Conservation (phyloP, 2,329 filamentous ascomycete species). For the Epichloe typhina region DNA sequence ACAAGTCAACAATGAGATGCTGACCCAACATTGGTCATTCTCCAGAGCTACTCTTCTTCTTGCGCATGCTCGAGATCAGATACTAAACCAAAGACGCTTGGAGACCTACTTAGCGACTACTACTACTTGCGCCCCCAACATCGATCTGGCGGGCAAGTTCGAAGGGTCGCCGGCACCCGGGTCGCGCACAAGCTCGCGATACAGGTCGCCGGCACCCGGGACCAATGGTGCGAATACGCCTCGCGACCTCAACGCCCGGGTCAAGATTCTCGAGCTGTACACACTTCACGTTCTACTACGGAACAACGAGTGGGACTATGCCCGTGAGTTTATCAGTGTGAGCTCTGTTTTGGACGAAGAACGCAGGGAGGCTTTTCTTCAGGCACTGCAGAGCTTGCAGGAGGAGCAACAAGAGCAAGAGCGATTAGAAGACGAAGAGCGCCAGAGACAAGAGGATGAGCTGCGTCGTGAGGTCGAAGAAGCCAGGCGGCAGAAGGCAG, state of each 20-base stretch:
- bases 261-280: conserved; percentile 91
- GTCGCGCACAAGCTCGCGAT: conserved; percentile 22
- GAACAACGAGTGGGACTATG: conserved; percentile 94
- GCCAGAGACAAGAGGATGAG: conserved; percentile 41
- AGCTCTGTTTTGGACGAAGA: conserved; percentile 87
- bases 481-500: conserved; percentile 37
- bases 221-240: conserved; percentile 65
- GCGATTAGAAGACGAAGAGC: conserved; percentile 47
- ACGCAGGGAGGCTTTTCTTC: conserved; percentile 73
- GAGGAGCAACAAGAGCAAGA: conserved; percentile 72
- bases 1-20: not conserved
- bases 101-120: conserved; percentile 80
- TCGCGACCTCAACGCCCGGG: conserved; percentile 66
- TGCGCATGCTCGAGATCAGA: conserved; percentile 76
- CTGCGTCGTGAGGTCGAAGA: conserved; percentile 44
- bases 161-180: conserved; percentile 28
- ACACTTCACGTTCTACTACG: conserved; percentile 87
- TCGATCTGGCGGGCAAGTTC: conserved; percentile 57
- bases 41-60: conserved; percentile 74
- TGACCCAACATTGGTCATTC: not conserved
- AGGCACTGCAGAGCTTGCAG: conserved; percentile 69
- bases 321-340: conserved; percentile 75
- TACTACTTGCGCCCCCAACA: conserved; percentile 52
- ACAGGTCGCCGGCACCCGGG: conserved; percentile 33
- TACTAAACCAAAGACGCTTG: conserved; percentile 71